These are phyloP conservation scores for Hypoxylon sp. DNA, from an alignment of 2,329 filamentous ascomycete genomes.

Conservation along the genomic window DNA sequence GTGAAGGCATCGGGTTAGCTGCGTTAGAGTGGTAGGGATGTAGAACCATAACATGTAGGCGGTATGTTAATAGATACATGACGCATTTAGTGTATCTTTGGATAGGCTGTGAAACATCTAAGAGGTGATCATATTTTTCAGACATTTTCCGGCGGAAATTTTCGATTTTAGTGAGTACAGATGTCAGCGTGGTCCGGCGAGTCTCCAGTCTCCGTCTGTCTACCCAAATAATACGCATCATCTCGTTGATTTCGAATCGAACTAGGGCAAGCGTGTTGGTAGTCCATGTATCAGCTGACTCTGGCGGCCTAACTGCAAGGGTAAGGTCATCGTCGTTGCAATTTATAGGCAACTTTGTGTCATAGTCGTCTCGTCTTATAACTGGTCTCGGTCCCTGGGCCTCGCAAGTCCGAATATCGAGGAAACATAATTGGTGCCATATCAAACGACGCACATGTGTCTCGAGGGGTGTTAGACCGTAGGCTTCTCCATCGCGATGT, in stretches of 20 bases:
- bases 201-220: conserved; percentile 76
- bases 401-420: conserved; percentile 82
- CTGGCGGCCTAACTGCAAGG: conserved; percentile 58
- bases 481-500: conserved; percentile 78
- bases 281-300: conserved; percentile 72
- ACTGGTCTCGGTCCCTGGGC: conserved; percentile 79
- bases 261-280: conserved; percentile 77
- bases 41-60: conserved; percentile 76
- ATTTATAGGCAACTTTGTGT: conserved; percentile 80
- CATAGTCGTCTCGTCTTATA: conserved; percentile 81
- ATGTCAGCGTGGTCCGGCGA: conserved; percentile 73
- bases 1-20: conserved; percentile 68
- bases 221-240: conserved; percentile 79
- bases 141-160: conserved; percentile 76
- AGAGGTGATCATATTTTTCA: conserved; percentile 74
- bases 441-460: conserved; percentile 79
- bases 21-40: conserved; percentile 74
- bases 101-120: conserved; percentile 72
- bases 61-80: conserved; percentile 74
- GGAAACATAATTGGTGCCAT: conserved; percentile 84
- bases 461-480: conserved; percentile 76
- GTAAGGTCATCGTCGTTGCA: conserved; percentile 76
- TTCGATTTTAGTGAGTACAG: conserved; percentile 77
- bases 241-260: conserved; percentile 80
- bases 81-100: conserved; percentile 76